Percentiles rank a stretch among this genome's conserved stretches.
phyloP scores from a whole-genome alignment of 352 stramenopile genomes.

The Thalassiosira exigua region DNA sequence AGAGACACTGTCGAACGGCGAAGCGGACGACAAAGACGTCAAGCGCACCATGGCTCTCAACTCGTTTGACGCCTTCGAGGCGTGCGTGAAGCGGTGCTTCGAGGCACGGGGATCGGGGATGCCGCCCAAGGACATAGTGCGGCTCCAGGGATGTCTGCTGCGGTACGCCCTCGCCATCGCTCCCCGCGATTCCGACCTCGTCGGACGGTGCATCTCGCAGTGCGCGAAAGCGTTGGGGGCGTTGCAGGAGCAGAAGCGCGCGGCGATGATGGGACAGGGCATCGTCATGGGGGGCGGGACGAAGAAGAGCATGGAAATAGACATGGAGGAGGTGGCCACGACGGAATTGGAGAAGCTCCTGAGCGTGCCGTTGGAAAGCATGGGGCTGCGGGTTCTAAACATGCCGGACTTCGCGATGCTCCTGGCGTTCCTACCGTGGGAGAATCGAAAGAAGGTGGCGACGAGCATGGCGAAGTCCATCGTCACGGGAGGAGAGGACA shows the following conservation, averaged over 20 bases:
- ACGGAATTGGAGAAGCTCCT: constrained; percentile 86
- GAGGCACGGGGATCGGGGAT: constrained; percentile 83
- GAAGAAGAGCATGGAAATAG: constrained; percentile 39
- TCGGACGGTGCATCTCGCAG: constrained; percentile 82
- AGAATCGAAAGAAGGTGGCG: constrained; percentile 80
- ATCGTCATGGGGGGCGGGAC: constrained; percentile 52
- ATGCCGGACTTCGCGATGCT: constrained; percentile 78
- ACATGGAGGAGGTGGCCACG: constrained; percentile 77
- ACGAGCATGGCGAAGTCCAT: constrained; percentile 78
- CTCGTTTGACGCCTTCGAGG: constrained; percentile 87
- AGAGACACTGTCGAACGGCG: constrained; percentile 76
- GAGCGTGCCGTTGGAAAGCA: constrained; percentile 78
- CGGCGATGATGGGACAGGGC: constrained; percentile 49
- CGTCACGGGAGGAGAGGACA: constrained; percentile 58
- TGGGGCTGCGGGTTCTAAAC: constrained; percentile 83
- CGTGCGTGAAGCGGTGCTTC: constrained; percentile 85
- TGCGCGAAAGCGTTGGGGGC: constrained; percentile 64
- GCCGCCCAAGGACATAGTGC: constrained; percentile 85
- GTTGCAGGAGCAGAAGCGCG: constrained; percentile 57
- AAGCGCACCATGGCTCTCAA: constrained; percentile 69
- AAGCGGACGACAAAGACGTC: constrained; percentile 79
- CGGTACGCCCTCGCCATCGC: constrained; percentile 87
- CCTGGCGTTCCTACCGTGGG: constrained; percentile 84
- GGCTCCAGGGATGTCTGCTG: constrained; percentile 84
- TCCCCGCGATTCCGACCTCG: constrained; percentile 84